Percentiles rank a stretch among this genome's conserved stretches.
Evolutionary conservation across 1,139 yeast species (phyloP).

Genomic region (Arxiozyma bovina): DNA sequence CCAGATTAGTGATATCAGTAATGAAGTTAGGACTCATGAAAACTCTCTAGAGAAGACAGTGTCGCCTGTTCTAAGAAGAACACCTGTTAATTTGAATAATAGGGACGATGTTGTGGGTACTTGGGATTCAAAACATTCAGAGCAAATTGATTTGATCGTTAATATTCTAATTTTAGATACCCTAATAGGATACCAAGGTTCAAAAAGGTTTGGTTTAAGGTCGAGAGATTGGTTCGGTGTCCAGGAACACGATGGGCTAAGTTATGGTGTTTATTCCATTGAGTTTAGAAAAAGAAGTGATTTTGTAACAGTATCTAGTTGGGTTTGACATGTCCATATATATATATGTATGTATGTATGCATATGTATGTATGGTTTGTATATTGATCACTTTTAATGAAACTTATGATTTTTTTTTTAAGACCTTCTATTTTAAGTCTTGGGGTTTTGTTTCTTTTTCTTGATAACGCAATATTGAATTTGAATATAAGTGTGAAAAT

Average conservation of each 20-base stretch:
- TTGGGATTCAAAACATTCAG: not conserved
- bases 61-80: constrained; percentile 18
- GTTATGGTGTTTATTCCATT: constrained; percentile 24
- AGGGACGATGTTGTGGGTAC: constrained; percentile 26
- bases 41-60: not conserved
- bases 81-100: constrained; percentile 31
- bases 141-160: constrained; percentile 49
- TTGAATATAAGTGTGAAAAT: not conserved
- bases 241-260: constrained; percentile 27
- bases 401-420: not conserved
- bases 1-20: constrained; percentile 32
- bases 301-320: constrained; percentile 1
- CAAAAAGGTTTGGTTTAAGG: constrained; percentile 56
- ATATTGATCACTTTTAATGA: not conserved
- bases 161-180: constrained; percentile 65
- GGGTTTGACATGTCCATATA: not conserved
- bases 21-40: constrained; percentile 19
- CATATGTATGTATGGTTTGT: too few species aligned
- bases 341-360: not conserved
- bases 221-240: constrained; percentile 57
- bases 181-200: constrained; percentile 52
- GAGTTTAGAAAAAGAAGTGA: constrained; percentile 16
- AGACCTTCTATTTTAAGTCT: not conserved
- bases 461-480: not conserved
- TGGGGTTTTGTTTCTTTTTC: not conserved